phyloP scores from a whole-genome alignment of 1,139 yeast species.

The Candida anutae region DNA sequence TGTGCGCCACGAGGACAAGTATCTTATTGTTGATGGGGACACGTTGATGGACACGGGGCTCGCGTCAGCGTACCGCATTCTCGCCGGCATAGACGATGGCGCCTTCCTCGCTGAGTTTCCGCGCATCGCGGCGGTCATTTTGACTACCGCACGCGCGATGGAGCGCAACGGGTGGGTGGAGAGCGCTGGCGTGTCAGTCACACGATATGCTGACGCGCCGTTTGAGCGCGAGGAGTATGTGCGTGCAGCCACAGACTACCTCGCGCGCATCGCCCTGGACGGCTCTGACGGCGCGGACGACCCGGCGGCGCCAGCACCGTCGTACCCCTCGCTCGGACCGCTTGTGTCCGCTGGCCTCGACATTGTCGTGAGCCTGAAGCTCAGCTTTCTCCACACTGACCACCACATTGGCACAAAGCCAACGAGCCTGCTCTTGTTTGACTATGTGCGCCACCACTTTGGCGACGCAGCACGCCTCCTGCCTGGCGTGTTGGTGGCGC shows the following conservation, averaged over 20 bases:
- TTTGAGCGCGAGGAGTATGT: too few relatives aligned
- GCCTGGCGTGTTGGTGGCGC: conserved; percentile 38
- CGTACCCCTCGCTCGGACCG: too few relatives aligned
- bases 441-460: conserved; percentile 30
- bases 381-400: conserved; percentile 50
- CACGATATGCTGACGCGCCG: too few relatives aligned
- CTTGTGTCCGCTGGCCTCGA: conserved; percentile 39
- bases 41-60: conserved; percentile 28
- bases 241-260: too few relatives aligned
- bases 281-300: too few relatives aligned
- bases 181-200: conserved; percentile 32
- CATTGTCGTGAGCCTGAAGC: conserved; percentile 39
- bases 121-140: conserved; percentile 41
- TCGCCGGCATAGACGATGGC: conserved; percentile 29
- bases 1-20: conserved; percentile 45
- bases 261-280: too few relatives aligned
- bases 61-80: conserved; percentile 37
- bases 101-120: conserved; percentile 25
- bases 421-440: conserved; percentile 39
- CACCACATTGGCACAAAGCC: conserved; percentile 46
- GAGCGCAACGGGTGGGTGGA: conserved; percentile 44
- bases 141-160: conserved; percentile 43
- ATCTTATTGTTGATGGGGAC: conserved; percentile 34
- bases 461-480: conserved; percentile 35
- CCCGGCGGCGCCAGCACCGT: too few relatives aligned